Evolutionary conservation across 768 basidiomycete species (phyloP).

Genomic region (Pulveroboletus sp.): DNA sequence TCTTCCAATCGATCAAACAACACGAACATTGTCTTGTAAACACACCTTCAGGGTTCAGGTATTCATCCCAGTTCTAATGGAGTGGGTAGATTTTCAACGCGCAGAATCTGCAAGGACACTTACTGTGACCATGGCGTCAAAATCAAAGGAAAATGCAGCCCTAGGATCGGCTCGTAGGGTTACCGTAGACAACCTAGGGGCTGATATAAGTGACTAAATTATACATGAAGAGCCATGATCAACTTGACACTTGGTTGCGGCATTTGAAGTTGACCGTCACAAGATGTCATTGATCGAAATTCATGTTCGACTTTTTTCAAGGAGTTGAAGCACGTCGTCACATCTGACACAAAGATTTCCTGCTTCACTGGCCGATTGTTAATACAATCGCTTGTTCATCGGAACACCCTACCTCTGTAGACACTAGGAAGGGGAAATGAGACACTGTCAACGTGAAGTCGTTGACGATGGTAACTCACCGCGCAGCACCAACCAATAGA

Average conservation of each 20-base stretch:
- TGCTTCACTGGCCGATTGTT: conserved; percentile 60
- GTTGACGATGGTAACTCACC: conserved; percentile 44
- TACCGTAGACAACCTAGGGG: conserved; percentile 45
- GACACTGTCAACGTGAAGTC: neutral
- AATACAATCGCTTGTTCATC: neutral
- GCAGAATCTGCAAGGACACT: conserved; percentile 18
- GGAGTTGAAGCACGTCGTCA: conserved; percentile 70
- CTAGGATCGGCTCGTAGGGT: conserved; percentile 53
- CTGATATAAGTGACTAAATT: neutral
- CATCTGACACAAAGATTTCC: conserved; percentile 79
- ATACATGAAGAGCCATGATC: conserved; percentile 12
- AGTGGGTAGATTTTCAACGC: neutral
- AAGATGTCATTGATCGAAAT: conserved; percentile 42
- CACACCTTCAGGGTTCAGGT: conserved; percentile 47
- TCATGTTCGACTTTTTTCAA: conserved; percentile 80
- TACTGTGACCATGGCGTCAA: conserved; percentile 65
- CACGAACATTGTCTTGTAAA: neutral
- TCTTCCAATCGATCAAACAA: neutral
- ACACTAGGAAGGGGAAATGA: conserved; percentile 32
- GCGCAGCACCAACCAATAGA: conserved; percentile 84
- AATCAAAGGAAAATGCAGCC: conserved; percentile 50
- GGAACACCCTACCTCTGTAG: conserved; percentile 41
- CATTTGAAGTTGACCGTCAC: conserved; percentile 65
- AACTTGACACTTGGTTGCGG: conserved; percentile 64
- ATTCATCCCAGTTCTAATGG: conserved; percentile 61